These are phyloP conservation scores for Lanmaoa rubissima DNA, from an alignment of 768 basidiomycete species.

Conservation along the genomic window DNA sequence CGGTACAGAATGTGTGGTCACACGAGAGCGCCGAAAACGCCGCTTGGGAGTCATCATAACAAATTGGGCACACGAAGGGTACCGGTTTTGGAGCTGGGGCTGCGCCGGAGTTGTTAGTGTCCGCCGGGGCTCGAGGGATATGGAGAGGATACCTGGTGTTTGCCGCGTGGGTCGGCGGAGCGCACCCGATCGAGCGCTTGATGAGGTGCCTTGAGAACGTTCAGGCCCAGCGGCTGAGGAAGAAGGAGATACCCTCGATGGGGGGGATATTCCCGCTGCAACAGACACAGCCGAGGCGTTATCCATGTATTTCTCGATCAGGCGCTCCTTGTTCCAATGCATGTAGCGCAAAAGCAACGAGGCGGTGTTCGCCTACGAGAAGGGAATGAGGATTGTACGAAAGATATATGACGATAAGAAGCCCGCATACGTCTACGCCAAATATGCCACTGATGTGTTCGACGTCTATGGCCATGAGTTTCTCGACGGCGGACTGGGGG, in stretches of 20 bases:
- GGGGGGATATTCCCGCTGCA: constrained; percentile 66
- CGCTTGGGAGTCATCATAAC: constrained; percentile 77
- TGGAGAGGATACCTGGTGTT: constrained; percentile 20
- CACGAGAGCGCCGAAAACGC: constrained; percentile 76
- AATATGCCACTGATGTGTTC: constrained; percentile 88
- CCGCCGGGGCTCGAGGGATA: not conserved
- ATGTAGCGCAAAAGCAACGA: constrained; percentile 77
- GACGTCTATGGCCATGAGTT: constrained; percentile 72
- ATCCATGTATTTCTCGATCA: constrained; percentile 98
- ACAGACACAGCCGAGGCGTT: constrained; percentile 69
- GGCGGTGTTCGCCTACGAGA: constrained; percentile 59
- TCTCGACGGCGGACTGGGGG: constrained; percentile 69
- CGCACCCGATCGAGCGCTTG: constrained; percentile 23
- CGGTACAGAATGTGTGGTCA: constrained; percentile 79
- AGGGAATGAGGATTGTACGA: not conserved
- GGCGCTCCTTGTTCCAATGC: constrained; percentile 94
- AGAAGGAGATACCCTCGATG: constrained; percentile 21
- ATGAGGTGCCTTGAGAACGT: constrained; percentile 30
- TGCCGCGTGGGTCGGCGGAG: constrained; percentile 31
- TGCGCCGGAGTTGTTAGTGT: constrained; percentile 3
- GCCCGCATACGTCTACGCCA: constrained; percentile 76
- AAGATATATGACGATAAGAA: not conserved
- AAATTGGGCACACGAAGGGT: constrained; percentile 88
- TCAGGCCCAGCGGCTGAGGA: constrained; percentile 32
- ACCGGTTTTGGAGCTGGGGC: constrained; percentile 33